Evolutionary conservation across 2,329 filamentous ascomycete genomes (phyloP), one percentile per base, ranked within the genome.

Genomic region (Cytospora piceicola): DNA sequence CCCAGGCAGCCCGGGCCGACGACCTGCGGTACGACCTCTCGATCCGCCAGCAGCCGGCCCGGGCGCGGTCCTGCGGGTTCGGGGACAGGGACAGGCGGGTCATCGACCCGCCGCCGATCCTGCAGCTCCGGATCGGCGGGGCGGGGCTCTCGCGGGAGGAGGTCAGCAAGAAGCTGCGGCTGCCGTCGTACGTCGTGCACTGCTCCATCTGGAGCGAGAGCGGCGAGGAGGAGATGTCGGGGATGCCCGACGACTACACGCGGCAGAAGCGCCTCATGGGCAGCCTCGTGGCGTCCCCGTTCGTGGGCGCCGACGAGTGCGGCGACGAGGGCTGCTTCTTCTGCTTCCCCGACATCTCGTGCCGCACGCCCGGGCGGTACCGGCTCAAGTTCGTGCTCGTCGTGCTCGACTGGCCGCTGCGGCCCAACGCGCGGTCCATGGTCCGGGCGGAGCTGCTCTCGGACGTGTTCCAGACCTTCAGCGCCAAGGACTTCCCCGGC

Each of bases 401-500:
- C 73, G 85, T 90, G 67, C 84, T 94, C 52, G 88, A 93, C 69
- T 63, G 61, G 61, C 61, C 61, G 17, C 88, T 88, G 2, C 77
- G 77, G 42, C 79, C 59, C 0, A 61, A 58, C 22, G 59, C 66
- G 9, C 57, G 56, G 80, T 57, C 84, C 87, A 76, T 78, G 79
- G 17, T 83, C 83, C 2, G 87, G 86, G 32, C 76, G 76, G 55
- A 80, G 77, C 61, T 84, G 81, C 17, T 84, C 83, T 27, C 88
- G 73, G 86, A 91, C 20, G 79, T 88, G n/a, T 94, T 95, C 73
- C 88, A 85, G 15, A 91, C 94, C 9, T 94, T 90, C 75, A 93
- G 90, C 53, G 92, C 92, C 53, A 95, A 94, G 74, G 91, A 94
- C 73, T 95, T 95, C 67, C 90, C 91, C 0, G 92, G 92, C 7